Base-by-base conservation (phyloP, 2,329 filamentous ascomycete species). In the Thielaviopsis populi region DNA sequence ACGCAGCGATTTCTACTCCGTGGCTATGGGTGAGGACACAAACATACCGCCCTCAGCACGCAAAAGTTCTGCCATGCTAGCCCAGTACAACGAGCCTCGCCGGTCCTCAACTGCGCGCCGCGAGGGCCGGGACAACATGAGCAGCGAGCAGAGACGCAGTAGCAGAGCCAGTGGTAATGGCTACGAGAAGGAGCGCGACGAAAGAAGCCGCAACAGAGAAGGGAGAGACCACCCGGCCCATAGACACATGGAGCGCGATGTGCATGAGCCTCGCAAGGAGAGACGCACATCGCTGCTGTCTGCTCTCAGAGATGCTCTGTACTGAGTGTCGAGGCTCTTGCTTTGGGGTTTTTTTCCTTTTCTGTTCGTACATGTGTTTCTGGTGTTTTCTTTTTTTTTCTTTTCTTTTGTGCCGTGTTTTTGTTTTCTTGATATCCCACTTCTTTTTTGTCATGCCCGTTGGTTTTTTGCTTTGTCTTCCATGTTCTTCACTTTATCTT, bases 301-400 rank as follows among this genome's bases (percentile, higher is more conserved):
- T 0, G 83, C 81, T 4, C 79, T 83, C 0, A 80, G 86, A 37
- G 83, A 83, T 3, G 81, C 71, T 85, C 66, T 69, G 85, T 56
- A 79, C 78, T 63, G 81, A 84, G 1, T 71, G 85, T 81, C 48
- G 27, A 13, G 22, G 17, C 13, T 66, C 41, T 67, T 59, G 53
- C 13, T 40, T 19, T 56, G 33, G 33, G 33, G 3, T 37, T 37
- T 37, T 43, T 11, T 48, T 43, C 43, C n/a, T n/a, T n/a, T 58
- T 7, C 30, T 59, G 61, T 58, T 15, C 53, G 11, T 19, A 8
- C 4, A 17, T 42, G 3, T 27, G n/a, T 58, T 65, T n/a, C n/a
- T n/a, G n/a, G 7, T 63, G 27, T 54, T 60, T 63, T 43, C 42
- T 10, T n/a, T 41, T 19, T n/a, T 59, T 11, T 59, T 59, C 15